Evolutionary conservation across 2,329 filamentous ascomycete species (phyloP).

Genomic region (Colletotrichum orchidophilum): DNA sequence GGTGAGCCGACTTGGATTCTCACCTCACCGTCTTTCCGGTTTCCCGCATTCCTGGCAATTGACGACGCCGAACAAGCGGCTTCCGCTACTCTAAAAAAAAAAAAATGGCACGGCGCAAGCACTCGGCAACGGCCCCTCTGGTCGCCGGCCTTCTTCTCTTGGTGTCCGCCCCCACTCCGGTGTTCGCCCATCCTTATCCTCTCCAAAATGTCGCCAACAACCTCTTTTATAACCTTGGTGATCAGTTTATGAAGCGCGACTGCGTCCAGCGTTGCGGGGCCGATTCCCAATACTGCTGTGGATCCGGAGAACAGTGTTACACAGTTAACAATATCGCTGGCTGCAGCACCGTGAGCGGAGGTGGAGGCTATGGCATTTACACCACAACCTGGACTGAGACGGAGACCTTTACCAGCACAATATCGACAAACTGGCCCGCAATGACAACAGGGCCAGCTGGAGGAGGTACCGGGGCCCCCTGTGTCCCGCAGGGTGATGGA

Average conservation of each 20-base stretch:
- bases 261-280: conserved; percentile 65
- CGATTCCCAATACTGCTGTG: conserved; percentile 66
- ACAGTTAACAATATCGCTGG: conserved; percentile 61
- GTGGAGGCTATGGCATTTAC: conserved; percentile 47
- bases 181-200: conserved; percentile 58
- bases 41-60: conserved; percentile 43
- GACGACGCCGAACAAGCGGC: conserved; percentile 38
- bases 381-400: conserved; percentile 71
- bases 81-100: conserved; percentile 8
- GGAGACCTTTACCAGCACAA: conserved; percentile 67
- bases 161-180: conserved; percentile 43
- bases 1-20: not conserved
- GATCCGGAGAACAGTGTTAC: conserved; percentile 57
- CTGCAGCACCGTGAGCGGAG: conserved; percentile 52
- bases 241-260: conserved; percentile 58
- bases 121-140: conserved; percentile 21
- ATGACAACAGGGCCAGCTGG: conserved; percentile 50
- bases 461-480: conserved; percentile 49
- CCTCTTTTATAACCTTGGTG: conserved; percentile 57
- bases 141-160: conserved; percentile 48
- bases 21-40: conserved; percentile 8
- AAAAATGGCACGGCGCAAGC: conserved; percentile 23
- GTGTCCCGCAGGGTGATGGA: conserved; percentile 59
- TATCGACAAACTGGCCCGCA: conserved; percentile 57
- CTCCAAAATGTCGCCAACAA: conserved; percentile 46